Conservation (phyloP, 345 rosid species). For the Eucalyptus erythrocorys region DNA sequence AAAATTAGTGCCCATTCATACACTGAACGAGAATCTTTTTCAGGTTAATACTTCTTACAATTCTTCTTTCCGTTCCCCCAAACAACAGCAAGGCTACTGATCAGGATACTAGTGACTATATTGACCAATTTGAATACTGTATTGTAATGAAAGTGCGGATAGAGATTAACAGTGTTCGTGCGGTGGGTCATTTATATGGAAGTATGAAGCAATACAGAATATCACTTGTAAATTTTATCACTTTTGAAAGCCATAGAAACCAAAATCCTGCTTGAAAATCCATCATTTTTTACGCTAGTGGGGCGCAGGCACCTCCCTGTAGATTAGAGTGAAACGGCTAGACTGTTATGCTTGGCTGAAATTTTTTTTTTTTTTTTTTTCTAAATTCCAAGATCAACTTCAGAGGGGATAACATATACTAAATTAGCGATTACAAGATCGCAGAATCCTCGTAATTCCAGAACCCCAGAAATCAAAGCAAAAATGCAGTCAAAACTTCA, state of each 20-base stretch:
- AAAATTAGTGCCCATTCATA: neutral
- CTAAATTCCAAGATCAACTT: neutral
- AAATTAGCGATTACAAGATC: neutral
- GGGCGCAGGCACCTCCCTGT: neutral
- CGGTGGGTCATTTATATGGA: neutral
- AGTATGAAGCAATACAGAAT: neutral
- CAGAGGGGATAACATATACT: neutral
- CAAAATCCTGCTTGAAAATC: neutral
- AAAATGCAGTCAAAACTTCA: neutral
- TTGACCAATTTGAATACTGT: neutral
- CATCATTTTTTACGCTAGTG: neutral
- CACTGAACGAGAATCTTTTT: neutral
- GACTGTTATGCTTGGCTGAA: neutral
- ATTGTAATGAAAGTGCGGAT: neutral
- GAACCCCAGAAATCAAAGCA: neutral
- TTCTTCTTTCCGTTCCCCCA: neutral
- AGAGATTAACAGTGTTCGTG: neutral
- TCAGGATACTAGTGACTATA: neutral
- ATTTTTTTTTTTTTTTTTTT: too few relatives aligned
- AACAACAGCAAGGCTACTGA: neutral
- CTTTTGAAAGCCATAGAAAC: neutral
- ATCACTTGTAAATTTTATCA: neutral
- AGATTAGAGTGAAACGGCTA: neutral
- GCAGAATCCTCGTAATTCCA: neutral
- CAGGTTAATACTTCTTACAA: neutral